Evolutionary conservation across 2,329 filamentous ascomycete genomes (phyloP).

Genomic region (Epichloe elymi): DNA sequence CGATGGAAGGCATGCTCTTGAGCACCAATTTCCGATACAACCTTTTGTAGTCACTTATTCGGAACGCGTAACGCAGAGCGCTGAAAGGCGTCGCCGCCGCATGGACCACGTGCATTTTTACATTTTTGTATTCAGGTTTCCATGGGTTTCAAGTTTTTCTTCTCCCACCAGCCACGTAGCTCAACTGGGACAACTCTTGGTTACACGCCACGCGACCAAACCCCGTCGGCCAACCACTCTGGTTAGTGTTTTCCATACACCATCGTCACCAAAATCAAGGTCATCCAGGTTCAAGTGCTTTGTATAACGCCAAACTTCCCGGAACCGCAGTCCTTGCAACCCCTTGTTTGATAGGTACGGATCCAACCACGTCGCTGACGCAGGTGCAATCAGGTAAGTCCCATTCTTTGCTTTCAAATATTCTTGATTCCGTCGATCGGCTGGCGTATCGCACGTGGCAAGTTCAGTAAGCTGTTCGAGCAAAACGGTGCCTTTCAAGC

Average conservation of each 20-base stretch:
- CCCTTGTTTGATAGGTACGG: constrained; percentile 47
- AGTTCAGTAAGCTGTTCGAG: constrained; percentile 43
- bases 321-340: constrained; percentile 46
- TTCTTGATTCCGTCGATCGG: constrained; percentile 40
- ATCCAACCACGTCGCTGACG: constrained; percentile 58
- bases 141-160: neutral
- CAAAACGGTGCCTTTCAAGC: constrained; percentile 48
- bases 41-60: no score
- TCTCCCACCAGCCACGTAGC: neutral
- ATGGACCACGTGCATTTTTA: neutral
- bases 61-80: neutral
- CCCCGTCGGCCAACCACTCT: constrained; percentile 54
- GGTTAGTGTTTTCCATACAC: constrained; percentile 56
- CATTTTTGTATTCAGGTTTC: neutral
- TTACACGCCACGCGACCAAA: constrained; percentile 49
- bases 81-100: no score
- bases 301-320: constrained; percentile 55
- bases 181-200: constrained; percentile 37
- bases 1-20: no score
- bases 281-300: constrained; percentile 68
- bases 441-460: constrained; percentile 49
- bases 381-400: constrained; percentile 59
- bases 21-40: no score
- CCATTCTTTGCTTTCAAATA: constrained; percentile 48
- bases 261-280: constrained; percentile 65